Evolutionary conservation across 2,329 filamentous ascomycete species (phyloP), one percentile per base, ranked within the genome.

Genomic region (Phaeosphaeria sp.): DNA sequence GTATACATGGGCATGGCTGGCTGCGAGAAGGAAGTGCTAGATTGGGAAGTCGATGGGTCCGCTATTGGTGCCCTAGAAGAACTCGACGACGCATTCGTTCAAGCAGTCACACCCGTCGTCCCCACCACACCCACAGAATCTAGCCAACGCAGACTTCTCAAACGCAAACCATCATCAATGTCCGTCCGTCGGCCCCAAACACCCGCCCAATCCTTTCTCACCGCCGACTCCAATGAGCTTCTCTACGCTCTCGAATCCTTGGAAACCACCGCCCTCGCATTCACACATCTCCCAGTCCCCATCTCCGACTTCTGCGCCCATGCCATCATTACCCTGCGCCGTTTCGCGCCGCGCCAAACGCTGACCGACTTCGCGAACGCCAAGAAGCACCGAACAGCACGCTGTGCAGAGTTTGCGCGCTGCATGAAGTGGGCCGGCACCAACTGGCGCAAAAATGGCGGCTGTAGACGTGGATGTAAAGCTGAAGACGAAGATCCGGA

Each of bases 381-480:
- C 2, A 74, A 73, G 54, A 69, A 71, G 68, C 21, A 46, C 50
- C 2, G 63, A 50, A 0, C 55, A 60, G 9, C 36, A 4, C 36
- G 36, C 13, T 76, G 73, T 50, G 69, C 68, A 6, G 71, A 75
- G 43, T 74, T 73, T 52, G 71, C 72, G 18, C 63, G 71, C 11
- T 76, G 73, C 39, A 73, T 68, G 67, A 74, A 74, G 51, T 76
- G 73, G 73, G 71, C 67, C 3, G 71, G 68, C 2, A 64, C 63
- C 11, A 39, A 39, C 15, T 39, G 36, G 36, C 36, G 36, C 13
- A 13, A 39, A 27, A 62, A 50, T 13, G 73, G 72, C 9, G 73
- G 71, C 0, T 75, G 73, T 49, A 65, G 72, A 43, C 58, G 71
- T 17, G 72, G 72, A 0, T 76, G 73, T 48, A 63, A 61, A 58